Percentiles rank a stretch among this genome's conserved stretches.
These are phyloP conservation scores for Cornus kousa DNA, from an alignment of 148 eudicot genomes.

Conservation along the genomic window DNA sequence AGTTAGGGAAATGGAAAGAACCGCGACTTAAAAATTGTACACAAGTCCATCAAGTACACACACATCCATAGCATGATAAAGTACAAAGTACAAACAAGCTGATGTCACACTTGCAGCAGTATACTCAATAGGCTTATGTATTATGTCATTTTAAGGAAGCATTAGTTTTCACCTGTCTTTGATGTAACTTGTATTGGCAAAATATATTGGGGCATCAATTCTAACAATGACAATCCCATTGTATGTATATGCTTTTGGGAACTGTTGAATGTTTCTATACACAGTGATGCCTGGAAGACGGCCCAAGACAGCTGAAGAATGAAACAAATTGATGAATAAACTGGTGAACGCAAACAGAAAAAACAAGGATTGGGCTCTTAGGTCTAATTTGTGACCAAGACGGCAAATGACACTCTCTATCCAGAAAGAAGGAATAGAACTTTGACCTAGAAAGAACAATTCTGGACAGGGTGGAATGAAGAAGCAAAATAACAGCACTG, in stretches of 20 bases:
- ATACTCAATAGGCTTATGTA: neutral
- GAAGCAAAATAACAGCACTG: neutral
- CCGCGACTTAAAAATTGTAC: neutral
- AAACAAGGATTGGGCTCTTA: neutral
- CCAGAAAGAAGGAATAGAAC: neutral
- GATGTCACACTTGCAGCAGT: neutral
- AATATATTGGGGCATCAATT: slow-evolving; percentile 94
- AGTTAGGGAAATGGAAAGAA: neutral
- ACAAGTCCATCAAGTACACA: neutral
- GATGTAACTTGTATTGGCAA: slow-evolving; percentile 93
- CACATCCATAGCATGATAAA: slow-evolving; percentile 52
- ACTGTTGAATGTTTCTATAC: slow-evolving; percentile 84
- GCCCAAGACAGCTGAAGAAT: slow-evolving; percentile 80
- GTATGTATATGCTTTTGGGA: slow-evolving; percentile 91
- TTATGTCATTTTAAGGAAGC: neutral
- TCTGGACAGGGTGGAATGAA: neutral
- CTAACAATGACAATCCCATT: slow-evolving; percentile 92
- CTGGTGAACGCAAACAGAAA: neutral
- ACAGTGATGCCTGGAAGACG: slow-evolving; percentile 97
- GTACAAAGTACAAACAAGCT: slow-evolving; percentile 4
- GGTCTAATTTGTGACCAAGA: neutral
- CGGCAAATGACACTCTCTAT: neutral
- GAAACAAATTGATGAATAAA: slow-evolving; percentile 16
- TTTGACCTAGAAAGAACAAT: neutral
- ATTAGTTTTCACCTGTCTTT: slow-evolving; percentile 67